A percentile compares a stretch with the other conserved stretches of the same genome.
Evolutionary conservation across 345 rosid genomes (phyloP).

Genomic region (Schrenkiella parvula): DNA sequence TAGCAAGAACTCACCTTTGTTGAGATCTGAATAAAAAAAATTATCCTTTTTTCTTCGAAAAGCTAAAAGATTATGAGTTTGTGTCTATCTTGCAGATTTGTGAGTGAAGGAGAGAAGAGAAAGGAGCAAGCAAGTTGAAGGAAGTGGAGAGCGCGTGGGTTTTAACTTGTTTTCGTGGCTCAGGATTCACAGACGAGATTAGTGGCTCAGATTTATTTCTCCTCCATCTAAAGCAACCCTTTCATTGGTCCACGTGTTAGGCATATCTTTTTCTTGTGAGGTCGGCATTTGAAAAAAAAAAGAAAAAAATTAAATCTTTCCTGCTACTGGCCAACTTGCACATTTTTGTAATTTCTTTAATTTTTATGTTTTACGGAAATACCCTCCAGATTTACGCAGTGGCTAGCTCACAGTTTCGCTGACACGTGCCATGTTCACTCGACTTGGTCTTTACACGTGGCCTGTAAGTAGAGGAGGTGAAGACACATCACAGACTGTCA

Average conservation of each 20-base stretch:
- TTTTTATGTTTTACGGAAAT: not conserved
- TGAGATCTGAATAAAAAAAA: conserved; percentile 3
- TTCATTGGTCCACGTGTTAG: conserved; percentile 26
- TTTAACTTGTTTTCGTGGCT: conserved; percentile 22
- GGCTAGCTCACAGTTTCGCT: not conserved
- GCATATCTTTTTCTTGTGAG: conserved; percentile 17
- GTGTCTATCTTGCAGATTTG: not conserved
- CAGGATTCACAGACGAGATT: conserved; percentile 11
- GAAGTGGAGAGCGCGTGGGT: no score
- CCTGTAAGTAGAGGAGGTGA: not conserved
- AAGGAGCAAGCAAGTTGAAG: no score
- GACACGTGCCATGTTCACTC: conserved; percentile 8
- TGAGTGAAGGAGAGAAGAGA: not conserved
- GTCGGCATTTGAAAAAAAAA: conserved; percentile 19
- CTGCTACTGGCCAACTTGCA: conserved; percentile 25
- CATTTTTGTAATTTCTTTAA: not conserved
- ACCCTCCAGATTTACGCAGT: conserved; percentile 6
- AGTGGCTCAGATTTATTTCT: conserved; percentile 23
- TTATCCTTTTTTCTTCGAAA: not conserved
- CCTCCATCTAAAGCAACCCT: conserved; percentile 27
- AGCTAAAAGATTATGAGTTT: not conserved
- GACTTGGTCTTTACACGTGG: not conserved
- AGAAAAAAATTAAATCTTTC: not conserved
- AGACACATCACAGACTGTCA: conserved; percentile 19
- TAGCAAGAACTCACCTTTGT: conserved; percentile 3